phyloP scores from a whole-genome alignment of 177 flowering plant species.

The Vitis hybrid region DNA sequence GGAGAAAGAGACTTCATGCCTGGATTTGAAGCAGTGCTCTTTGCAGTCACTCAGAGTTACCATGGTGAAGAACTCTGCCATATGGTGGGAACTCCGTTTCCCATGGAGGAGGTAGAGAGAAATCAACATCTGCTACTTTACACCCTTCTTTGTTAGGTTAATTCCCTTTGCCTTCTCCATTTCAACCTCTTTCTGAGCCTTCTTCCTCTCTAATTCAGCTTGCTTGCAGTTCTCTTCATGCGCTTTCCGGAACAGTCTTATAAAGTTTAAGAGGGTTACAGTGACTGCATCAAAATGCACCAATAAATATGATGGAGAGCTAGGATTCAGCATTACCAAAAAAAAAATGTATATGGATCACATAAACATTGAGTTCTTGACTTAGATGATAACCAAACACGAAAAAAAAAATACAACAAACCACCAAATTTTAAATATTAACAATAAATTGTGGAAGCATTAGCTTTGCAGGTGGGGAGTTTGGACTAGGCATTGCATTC shows the following conservation, averaged over 20 bases:
- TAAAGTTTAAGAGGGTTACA: conserved; percentile 76
- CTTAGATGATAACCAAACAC: too few relatives aligned
- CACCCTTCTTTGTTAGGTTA: conserved; percentile 46
- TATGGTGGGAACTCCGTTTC: conserved; percentile 16
- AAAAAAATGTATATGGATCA: not conserved
- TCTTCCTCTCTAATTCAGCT: conserved; percentile 88
- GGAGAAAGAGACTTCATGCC: conserved; percentile 8
- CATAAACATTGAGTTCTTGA: too few relatives aligned
- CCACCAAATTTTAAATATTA: too few relatives aligned
- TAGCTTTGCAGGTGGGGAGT: too few relatives aligned
- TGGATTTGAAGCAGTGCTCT: conserved; percentile 12
- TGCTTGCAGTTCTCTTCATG: conserved; percentile 89
- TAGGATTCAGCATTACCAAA: not conserved
- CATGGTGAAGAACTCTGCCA: conserved; percentile 15
- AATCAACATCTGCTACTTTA: conserved; percentile 25
- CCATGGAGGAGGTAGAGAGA: conserved; percentile 4
- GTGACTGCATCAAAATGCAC: conserved; percentile 54
- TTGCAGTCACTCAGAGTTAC: conserved; percentile 7
- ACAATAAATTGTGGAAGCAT: too few relatives aligned
- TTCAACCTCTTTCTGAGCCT: conserved; percentile 87
- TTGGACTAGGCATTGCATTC: too few relatives aligned
- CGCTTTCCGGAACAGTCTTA: conserved; percentile 75
- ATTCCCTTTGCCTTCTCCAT: conserved; percentile 75
- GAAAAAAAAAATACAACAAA: too few relatives aligned
- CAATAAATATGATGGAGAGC: not conserved